phyloP scores from a whole-genome alignment of 306 rosid species.

The Vigna mungo region DNA sequence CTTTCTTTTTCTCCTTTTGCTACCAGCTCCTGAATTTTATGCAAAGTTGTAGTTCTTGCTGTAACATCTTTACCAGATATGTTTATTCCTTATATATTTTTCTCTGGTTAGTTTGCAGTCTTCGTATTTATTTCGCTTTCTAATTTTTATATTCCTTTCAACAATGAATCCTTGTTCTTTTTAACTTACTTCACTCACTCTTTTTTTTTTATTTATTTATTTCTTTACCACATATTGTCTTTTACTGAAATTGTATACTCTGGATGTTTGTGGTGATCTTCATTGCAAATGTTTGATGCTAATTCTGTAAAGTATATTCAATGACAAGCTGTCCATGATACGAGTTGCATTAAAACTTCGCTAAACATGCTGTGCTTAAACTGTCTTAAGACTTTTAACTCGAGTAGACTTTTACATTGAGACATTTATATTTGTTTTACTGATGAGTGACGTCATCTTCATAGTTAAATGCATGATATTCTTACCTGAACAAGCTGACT shows the following conservation, averaged over 20 bases:
- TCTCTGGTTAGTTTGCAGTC: constrained; percentile 5
- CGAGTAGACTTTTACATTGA: too few species aligned
- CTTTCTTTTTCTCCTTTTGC: neutral
- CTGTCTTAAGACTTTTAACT: too few species aligned
- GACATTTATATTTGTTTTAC: too few species aligned
- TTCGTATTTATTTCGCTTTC: neutral
- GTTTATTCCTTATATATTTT: neutral
- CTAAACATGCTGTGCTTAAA: too few species aligned
- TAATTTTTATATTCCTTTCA: neutral
- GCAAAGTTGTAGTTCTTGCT: neutral
- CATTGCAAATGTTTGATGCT: neutral
- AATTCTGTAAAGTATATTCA: neutral
- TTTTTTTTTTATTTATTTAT: neutral
- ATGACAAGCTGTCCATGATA: neutral
- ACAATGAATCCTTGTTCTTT: constrained; percentile 11
- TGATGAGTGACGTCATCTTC: too few species aligned
- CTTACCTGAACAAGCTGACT: too few species aligned
- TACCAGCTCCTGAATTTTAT: neutral
- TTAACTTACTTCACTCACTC: neutral
- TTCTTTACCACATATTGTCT: neutral
- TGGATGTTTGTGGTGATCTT: neutral
- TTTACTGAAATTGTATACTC: neutral
- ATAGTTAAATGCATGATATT: too few species aligned
- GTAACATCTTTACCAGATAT: neutral
- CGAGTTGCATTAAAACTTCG: neutral